Evolutionary conservation across 1,139 yeast species (phyloP).

Genomic region (Magnusiomyces fungicola): DNA sequence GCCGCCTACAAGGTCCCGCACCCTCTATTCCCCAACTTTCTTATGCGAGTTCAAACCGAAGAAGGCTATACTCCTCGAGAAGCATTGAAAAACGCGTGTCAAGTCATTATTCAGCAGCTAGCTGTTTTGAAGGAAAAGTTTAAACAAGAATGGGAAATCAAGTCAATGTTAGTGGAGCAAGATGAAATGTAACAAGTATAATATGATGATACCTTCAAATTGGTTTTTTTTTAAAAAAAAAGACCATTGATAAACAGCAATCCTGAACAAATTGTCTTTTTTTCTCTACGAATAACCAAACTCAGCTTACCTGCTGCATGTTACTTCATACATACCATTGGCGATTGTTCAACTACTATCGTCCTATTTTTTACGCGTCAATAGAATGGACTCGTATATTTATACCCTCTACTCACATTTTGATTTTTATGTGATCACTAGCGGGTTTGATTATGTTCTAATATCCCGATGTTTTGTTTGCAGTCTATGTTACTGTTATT

Average conservation of each 20-base stretch:
- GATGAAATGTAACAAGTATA: constrained; percentile 13
- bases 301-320: too few relatives aligned
- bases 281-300: too few relatives aligned
- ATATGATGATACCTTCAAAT: neutral
- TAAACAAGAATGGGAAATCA: constrained; percentile 87
- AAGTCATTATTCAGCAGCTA: constrained; percentile 70
- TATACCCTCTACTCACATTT: too few relatives aligned
- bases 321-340: too few relatives aligned
- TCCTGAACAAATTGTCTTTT: neutral
- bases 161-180: constrained; percentile 48
- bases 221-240: neutral
- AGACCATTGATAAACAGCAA: neutral
- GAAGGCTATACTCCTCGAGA: constrained; percentile 90
- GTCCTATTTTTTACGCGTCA: too few relatives aligned
- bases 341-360: too few relatives aligned
- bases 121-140: constrained; percentile 68
- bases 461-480: too few relatives aligned
- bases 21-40: constrained; percentile 91
- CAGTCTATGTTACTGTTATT: too few relatives aligned
- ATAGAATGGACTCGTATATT: too few relatives aligned
- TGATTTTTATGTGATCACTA: too few relatives aligned
- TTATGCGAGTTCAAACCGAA: constrained; percentile 89
- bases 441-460: too few relatives aligned
- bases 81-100: constrained; percentile 85
- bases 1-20: constrained; percentile 98